These are phyloP conservation scores for Nothopassalora personata DNA, from an alignment of 2,329 filamentous ascomycete species.

Conservation along the genomic window DNA sequence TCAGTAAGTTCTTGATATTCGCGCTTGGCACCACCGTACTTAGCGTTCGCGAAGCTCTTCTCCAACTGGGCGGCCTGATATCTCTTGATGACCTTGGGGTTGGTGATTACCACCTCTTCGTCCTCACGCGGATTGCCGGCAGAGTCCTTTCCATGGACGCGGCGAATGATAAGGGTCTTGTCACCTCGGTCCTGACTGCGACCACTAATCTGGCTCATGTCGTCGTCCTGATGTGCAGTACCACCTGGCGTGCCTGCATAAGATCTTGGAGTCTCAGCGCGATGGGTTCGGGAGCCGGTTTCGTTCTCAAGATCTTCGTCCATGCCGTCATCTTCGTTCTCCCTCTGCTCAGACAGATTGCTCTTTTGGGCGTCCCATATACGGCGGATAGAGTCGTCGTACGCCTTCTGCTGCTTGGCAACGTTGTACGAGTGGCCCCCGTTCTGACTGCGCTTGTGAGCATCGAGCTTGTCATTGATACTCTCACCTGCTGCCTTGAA, in stretches of 20 bases:
- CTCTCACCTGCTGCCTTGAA: constrained; percentile 88
- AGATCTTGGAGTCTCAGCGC: constrained; percentile 60
- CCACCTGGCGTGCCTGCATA: constrained; percentile 57
- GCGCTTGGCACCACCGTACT: constrained; percentile 36
- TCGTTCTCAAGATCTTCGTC: constrained; percentile 54
- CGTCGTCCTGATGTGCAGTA: constrained; percentile 62
- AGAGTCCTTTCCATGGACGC: constrained; percentile 55
- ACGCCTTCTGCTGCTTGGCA: constrained; percentile 84
- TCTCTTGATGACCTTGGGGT: constrained; percentile 80
- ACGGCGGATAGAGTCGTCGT: constrained; percentile 81
- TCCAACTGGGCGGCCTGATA: constrained; percentile 76
- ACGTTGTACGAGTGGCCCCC: constrained; percentile 97
- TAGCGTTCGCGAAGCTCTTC: constrained; percentile 65
- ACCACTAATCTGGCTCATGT: constrained; percentile 51
- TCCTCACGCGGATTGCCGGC: constrained; percentile 50
- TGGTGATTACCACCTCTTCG: constrained; percentile 35
- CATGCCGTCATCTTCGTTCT: constrained; percentile 69
- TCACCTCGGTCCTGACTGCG: constrained; percentile 46
- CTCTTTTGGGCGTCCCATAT: constrained; percentile 88
- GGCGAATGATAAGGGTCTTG: constrained; percentile 67
- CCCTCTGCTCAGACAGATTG: constrained; percentile 66
- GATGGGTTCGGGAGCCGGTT: constrained; percentile 30
- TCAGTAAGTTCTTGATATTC: constrained; percentile 17
- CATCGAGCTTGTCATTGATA: constrained; percentile 78
- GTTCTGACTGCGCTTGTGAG: constrained; percentile 61